These are phyloP conservation scores for Lolium perenne DNA, from an alignment of 176 grass and related monocot genomes.

Conservation along the genomic window DNA sequence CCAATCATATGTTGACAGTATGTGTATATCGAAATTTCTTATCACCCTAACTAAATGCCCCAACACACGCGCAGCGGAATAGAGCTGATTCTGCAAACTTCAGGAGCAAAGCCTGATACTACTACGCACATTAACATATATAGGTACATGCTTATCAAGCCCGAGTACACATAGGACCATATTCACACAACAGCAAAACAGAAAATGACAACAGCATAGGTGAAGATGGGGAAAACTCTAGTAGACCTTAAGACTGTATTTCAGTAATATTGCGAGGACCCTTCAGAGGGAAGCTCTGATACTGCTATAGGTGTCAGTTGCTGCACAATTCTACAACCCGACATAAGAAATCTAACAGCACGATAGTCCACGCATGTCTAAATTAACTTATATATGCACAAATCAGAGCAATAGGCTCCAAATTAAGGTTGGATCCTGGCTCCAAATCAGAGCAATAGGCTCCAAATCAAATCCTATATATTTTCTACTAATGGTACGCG, in stretches of 20 bases:
- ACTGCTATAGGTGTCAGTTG: neutral
- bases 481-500: too few relatives aligned
- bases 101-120: slow-evolving; percentile 7
- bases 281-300: neutral
- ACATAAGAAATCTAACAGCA: neutral
- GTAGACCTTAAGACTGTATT: neutral
- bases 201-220: neutral
- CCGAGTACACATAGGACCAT: neutral
- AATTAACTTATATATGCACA: neutral
- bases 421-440: too few relatives aligned
- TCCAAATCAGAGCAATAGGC: too few relatives aligned
- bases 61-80: neutral
- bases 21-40: neutral
- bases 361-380: neutral
- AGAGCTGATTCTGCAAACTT: neutral
- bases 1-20: neutral
- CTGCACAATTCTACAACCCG: neutral
- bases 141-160: neutral
- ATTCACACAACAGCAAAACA: neutral
- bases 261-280: neutral
- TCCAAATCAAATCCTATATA: too few relatives aligned
- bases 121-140: neutral
- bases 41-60: neutral
- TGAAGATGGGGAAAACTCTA: neutral
- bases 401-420: too few relatives aligned